Evolutionary conservation across 2,329 filamentous ascomycete genomes (phyloP).

Genomic region (Golovinomyces cichoracearum): DNA sequence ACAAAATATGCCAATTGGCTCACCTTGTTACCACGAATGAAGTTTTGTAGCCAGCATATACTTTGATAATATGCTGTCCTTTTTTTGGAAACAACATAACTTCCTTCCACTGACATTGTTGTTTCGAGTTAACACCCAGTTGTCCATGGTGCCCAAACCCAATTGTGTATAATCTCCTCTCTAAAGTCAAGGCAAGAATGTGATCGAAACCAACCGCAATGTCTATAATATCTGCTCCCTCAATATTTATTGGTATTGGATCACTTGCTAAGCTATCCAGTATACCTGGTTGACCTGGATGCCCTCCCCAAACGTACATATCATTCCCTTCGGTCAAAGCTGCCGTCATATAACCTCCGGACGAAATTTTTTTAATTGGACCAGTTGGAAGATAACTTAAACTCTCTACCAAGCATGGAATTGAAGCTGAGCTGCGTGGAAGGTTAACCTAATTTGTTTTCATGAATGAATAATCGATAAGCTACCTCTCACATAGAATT

Average conservation of each 20-base stretch:
- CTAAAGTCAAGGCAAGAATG: conserved; percentile 26
- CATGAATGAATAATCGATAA: not conserved
- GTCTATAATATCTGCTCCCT: conserved; percentile 27
- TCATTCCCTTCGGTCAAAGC: conserved; percentile 31
- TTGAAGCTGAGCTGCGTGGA: conserved; percentile 18
- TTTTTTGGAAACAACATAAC: conserved; percentile 7
- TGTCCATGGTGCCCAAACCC: conserved; percentile 34
- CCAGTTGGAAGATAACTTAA: conserved; percentile 25
- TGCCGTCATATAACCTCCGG: conserved; percentile 29
- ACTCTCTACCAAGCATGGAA: conserved; percentile 22
- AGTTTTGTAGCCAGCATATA: conserved; percentile 14
- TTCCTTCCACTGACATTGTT: conserved; percentile 9
- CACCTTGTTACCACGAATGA: conserved; percentile 13
- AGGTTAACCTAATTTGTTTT: not conserved
- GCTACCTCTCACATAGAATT: conserved; percentile 8
- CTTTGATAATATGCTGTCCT: conserved; percentile 8
- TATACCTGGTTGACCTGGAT: conserved; percentile 6
- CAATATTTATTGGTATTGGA: conserved; percentile 15
- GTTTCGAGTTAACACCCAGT: conserved; percentile 21
- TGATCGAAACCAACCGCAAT: conserved; percentile 32
- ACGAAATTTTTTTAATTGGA: conserved; percentile 25
- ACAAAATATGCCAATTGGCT: not conserved
- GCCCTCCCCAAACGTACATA: conserved; percentile 35
- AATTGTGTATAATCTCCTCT: conserved; percentile 25
- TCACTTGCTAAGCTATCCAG: conserved; percentile 5